Evolutionary conservation across 352 stramenopile species (phyloP).

Genomic region (Globisporangium abappressorium): DNA sequence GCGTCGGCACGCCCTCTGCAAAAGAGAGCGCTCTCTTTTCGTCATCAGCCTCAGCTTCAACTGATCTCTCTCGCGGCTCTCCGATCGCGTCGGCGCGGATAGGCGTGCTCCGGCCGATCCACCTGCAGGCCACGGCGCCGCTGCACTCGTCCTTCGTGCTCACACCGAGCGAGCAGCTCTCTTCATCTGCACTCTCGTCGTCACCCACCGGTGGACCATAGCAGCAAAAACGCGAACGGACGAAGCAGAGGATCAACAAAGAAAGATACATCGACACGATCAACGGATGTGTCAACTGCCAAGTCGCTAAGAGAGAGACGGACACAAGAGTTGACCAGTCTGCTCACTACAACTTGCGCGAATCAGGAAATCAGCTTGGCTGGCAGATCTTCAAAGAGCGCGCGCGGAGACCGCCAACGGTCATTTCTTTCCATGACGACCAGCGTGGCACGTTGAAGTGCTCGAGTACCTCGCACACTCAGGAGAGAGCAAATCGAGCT

Average conservation of each 20-base stretch:
- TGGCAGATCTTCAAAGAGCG: neutral
- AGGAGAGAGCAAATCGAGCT: neutral
- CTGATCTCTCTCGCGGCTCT: neutral
- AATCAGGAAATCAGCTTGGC: neutral
- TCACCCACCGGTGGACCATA: neutral
- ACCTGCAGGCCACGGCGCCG: conserved; percentile 7
- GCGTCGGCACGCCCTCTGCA: neutral
- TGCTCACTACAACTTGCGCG: neutral
- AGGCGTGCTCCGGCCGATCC: conserved; percentile 25
- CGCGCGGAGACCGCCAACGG: neutral
- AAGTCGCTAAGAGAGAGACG: neutral
- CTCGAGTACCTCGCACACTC: neutral
- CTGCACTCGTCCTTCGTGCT: conserved; percentile 58
- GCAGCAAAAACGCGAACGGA: neutral
- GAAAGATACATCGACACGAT: neutral
- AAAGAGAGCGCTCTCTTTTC: neutral
- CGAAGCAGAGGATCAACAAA: neutral
- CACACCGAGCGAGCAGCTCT: conserved; percentile 19
- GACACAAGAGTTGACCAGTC: neutral
- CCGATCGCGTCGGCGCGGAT: conserved; percentile 13
- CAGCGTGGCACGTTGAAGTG: neutral
- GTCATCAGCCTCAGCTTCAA: neutral
- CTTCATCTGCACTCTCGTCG: neutral
- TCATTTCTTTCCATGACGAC: neutral
- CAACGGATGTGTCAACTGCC: neutral